Percentiles rank a stretch among this genome's conserved stretches.
These are phyloP conservation scores for Ochetophila trinervis DNA, from an alignment of 306 rosid species.

Conservation along the genomic window DNA sequence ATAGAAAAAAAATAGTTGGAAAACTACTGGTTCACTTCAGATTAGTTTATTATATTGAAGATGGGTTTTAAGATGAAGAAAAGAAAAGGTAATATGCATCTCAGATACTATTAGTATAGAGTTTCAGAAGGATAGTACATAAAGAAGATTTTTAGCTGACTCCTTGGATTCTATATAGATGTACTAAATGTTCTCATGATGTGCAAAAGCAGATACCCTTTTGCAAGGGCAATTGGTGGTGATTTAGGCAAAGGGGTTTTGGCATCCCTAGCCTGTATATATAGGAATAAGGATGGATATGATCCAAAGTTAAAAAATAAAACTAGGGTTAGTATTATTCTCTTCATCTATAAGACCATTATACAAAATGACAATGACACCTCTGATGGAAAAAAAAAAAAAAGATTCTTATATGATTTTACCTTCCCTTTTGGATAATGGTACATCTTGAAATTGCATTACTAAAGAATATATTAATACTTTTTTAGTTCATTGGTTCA, in stretches of 20 bases:
- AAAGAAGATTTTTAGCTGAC: too few relatives aligned
- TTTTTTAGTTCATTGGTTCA: too few relatives aligned
- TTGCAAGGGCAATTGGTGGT: neutral
- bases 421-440: conserved; percentile 9
- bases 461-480: too few relatives aligned
- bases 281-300: too few relatives aligned
- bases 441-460: neutral
- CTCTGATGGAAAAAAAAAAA: neutral
- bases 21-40: too few relatives aligned
- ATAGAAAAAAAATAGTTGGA: neutral
- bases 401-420: neutral
- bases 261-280: too few relatives aligned
- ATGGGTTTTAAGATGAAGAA: too few relatives aligned
- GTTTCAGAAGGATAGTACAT: neutral
- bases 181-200: neutral
- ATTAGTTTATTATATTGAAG: too few relatives aligned
- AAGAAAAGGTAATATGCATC: neutral
- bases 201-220: neutral
- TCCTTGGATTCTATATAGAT: neutral
- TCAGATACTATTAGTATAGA: neutral
- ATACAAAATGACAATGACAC: conserved; percentile 6
- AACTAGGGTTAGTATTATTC: neutral
- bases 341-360: neutral
- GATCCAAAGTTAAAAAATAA: too few relatives aligned
- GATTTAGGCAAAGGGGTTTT: neutral